These are phyloP conservation scores for Phytopythium oedochilum DNA, from an alignment of 352 stramenopile species.

Conservation along the genomic window DNA sequence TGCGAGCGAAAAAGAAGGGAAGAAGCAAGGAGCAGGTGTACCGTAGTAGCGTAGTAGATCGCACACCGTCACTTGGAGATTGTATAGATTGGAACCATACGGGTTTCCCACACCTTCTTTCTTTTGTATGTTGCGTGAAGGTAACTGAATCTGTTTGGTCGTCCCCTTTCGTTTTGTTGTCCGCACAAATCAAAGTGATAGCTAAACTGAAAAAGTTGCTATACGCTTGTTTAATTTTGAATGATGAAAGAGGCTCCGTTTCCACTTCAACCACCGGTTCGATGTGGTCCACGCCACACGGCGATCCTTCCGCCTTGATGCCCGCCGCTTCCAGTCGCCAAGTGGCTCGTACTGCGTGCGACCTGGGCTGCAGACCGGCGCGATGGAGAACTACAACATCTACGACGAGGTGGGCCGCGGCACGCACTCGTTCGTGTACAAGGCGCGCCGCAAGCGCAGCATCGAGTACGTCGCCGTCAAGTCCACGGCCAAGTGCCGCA, in stretches of 20 bases:
- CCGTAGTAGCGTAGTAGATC: too few relatives aligned
- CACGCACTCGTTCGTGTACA: slow-evolving; percentile 91
- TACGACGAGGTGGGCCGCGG: slow-evolving; percentile 92
- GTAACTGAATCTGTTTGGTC: too few relatives aligned
- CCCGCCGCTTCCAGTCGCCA: too few relatives aligned
- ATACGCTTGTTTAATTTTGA: too few relatives aligned
- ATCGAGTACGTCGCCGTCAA: slow-evolving; percentile 95
- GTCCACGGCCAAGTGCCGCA: slow-evolving; percentile 87
- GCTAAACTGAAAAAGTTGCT: too few relatives aligned
- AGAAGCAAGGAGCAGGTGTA: background rate
- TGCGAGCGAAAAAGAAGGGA: background rate
- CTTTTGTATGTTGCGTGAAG: too few relatives aligned
- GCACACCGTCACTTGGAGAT: background rate
- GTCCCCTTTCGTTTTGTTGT: too few relatives aligned
- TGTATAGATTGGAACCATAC: background rate
- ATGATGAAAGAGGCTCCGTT: too few relatives aligned
- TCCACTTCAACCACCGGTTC: background rate
- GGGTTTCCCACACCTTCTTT: too few relatives aligned
- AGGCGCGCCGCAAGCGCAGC: slow-evolving; percentile 88
- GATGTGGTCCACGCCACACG: background rate
- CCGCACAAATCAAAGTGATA: too few relatives aligned
- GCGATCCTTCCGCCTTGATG: background rate
- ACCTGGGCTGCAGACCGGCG: background rate
- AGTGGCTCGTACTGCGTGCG: background rate
- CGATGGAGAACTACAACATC: slow-evolving; percentile 95